Percentiles rank a stretch among this genome's conserved stretches.
Conservation (phyloP, 305 asterid genomes). For the Fraxinus platypoda region DNA sequence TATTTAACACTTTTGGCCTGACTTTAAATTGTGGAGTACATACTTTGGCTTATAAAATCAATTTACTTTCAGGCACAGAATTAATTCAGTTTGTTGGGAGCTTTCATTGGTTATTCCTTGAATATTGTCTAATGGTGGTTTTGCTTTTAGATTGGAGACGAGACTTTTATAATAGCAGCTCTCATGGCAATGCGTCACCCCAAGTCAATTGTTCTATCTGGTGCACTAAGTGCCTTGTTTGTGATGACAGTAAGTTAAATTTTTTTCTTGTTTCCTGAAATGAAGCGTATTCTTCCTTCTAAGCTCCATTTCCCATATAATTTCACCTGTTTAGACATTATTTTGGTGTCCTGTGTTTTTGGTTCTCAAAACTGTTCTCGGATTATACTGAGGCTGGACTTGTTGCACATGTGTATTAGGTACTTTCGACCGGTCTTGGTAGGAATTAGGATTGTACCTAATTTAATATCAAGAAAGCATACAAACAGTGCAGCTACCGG, state of each 20-base stretch:
- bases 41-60: slow-evolving; percentile 4
- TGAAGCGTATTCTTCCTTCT: background rate
- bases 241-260: slow-evolving; percentile 80
- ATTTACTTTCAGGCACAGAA: background rate
- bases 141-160: slow-evolving; percentile 81
- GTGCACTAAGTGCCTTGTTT: slow-evolving; percentile 95
- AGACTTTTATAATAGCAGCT: slow-evolving; percentile 94
- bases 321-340: background rate
- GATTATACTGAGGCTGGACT: slow-evolving; percentile 18
- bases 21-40: background rate
- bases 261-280: slow-evolving; percentile 8
- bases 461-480: slow-evolving; percentile 92
- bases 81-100: slow-evolving; percentile 13
- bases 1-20: slow-evolving; percentile 2
- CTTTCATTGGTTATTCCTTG: slow-evolving; percentile 12
- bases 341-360: background rate
- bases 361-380: background rate
- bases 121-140: slow-evolving; percentile 21
- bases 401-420: slow-evolving; percentile 38
- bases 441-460: slow-evolving; percentile 95
- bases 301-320: background rate
- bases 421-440: slow-evolving; percentile 92
- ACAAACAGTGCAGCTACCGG: slow-evolving; percentile 97
- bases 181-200: slow-evolving; percentile 99
- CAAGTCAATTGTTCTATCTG: slow-evolving; percentile 88